A percentile compares a stretch with the other conserved stretches of the same genome.
phyloP scores from a whole-genome alignment of 2,329 filamentous ascomycete genomes.

The Cryphonectria radicalis region DNA sequence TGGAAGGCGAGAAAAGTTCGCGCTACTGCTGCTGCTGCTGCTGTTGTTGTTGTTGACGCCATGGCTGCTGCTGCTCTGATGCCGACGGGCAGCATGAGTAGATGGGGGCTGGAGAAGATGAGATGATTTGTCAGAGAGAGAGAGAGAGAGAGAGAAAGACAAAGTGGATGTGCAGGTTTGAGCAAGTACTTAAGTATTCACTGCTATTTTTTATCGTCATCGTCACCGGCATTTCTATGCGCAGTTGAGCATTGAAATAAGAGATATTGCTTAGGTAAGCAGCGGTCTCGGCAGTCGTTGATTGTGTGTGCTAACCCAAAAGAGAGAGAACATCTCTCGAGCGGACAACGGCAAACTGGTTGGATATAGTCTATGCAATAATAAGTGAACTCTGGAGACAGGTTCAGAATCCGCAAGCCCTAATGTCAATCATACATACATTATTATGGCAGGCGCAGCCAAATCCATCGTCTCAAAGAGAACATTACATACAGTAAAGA shows the following conservation, averaged over 20 bases:
- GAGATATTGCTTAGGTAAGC: not conserved
- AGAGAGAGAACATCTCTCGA: not conserved
- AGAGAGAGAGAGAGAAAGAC: not conserved
- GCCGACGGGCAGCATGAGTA: not conserved
- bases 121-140: not conserved
- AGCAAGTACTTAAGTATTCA: not conserved
- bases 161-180: not conserved
- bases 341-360: not conserved
- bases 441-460: not conserved
- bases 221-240: not conserved
- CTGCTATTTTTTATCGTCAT: not conserved
- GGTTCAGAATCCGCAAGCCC: not conserved
- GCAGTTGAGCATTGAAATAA: not conserved
- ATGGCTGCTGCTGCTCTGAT: constrained; percentile 4
- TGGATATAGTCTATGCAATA: not conserved
- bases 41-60: constrained; percentile 16
- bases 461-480: not conserved
- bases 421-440: not conserved
- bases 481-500: not conserved
- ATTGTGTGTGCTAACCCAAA: not conserved
- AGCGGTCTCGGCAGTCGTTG: not conserved
- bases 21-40: constrained; percentile 32
- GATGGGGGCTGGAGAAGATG: not conserved
- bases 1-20: constrained; percentile 51
- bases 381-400: not conserved